These are phyloP conservation scores for Leucocoprinus leucothites DNA, from an alignment of 768 basidiomycete genomes.

Conservation along the genomic window DNA sequence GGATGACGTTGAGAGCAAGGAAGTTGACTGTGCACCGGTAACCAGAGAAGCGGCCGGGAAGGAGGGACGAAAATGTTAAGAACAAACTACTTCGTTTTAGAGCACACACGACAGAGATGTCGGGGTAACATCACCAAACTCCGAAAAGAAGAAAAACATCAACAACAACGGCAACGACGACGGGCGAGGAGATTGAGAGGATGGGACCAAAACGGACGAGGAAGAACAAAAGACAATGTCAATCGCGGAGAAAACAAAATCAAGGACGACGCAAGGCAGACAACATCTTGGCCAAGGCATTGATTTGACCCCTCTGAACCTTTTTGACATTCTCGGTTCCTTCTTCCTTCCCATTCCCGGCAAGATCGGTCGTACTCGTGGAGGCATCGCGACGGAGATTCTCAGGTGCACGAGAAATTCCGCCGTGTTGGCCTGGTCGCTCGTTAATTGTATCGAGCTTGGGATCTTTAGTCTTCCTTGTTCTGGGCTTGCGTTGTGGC, in stretches of 20 bases:
- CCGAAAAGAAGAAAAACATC: not conserved
- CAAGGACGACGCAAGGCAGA: conserved; percentile 62
- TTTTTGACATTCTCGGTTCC: conserved; percentile 47
- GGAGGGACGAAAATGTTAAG: not conserved
- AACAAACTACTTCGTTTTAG: conserved; percentile 11
- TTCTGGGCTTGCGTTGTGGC: conserved; percentile 60
- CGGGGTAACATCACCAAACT: conserved; percentile 12
- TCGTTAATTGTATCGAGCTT: conserved; percentile 76
- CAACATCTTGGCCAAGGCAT: conserved; percentile 88
- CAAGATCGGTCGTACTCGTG: conserved; percentile 74
- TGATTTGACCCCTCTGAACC: conserved; percentile 88
- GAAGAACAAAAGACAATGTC: not conserved
- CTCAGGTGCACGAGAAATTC: conserved; percentile 39
- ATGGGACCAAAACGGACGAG: not conserved
- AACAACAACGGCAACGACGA: no score
- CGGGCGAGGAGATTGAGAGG: not conserved
- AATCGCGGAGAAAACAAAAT: conserved; percentile 4
- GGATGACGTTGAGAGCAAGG: conserved; percentile 6
- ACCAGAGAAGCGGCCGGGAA: no score
- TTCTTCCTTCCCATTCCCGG: conserved; percentile 41
- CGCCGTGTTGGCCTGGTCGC: conserved; percentile 40
- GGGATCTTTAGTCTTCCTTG: conserved; percentile 63
- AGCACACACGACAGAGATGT: conserved; percentile 7
- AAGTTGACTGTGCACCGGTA: no score
- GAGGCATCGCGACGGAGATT: conserved; percentile 59